Conservation (phyloP, 2,329 filamentous ascomycete species). For the Escovopsis weberi region DNA sequence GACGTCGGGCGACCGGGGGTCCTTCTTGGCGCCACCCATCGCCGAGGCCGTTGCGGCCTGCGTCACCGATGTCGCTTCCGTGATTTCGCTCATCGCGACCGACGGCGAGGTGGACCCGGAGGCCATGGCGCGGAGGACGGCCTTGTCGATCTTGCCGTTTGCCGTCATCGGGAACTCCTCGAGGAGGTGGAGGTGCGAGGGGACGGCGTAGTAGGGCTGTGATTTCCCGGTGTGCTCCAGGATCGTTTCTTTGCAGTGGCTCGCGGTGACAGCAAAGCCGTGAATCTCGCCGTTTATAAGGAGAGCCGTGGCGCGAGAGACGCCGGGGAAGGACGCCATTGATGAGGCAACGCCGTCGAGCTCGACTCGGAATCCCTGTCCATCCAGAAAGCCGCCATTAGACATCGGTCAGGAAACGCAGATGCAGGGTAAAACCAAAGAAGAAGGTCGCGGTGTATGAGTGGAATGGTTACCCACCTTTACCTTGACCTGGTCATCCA, state of each 20-base stretch:
- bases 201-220: constrained; percentile 42
- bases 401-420: background rate
- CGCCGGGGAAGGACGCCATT: constrained; percentile 28
- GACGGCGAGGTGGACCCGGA: constrained; percentile 5
- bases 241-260: constrained; percentile 22
- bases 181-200: constrained; percentile 28
- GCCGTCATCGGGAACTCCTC: constrained; percentile 32
- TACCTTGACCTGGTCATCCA: constrained; percentile 49
- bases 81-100: constrained; percentile 1
- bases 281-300: constrained; percentile 33
- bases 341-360: constrained; percentile 42
- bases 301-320: constrained; percentile 33
- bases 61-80: constrained; percentile 2
- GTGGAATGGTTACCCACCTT: constrained; percentile 23
- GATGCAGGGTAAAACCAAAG: background rate
- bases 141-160: constrained; percentile 44
- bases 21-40: constrained; percentile 8
- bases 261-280: constrained; percentile 30
- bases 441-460: background rate
- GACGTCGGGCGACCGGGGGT: constrained; percentile 11
- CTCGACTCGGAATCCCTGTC: constrained; percentile 44
- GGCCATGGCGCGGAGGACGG: constrained; percentile 23
- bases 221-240: constrained; percentile 24
- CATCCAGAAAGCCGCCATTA: background rate
- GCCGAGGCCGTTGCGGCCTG: background rate